Percentiles rank a stretch among this genome's conserved stretches.
Evolutionary conservation across 164 flowering plant genomes (phyloP).

Genomic region (Protea cynaroides): DNA sequence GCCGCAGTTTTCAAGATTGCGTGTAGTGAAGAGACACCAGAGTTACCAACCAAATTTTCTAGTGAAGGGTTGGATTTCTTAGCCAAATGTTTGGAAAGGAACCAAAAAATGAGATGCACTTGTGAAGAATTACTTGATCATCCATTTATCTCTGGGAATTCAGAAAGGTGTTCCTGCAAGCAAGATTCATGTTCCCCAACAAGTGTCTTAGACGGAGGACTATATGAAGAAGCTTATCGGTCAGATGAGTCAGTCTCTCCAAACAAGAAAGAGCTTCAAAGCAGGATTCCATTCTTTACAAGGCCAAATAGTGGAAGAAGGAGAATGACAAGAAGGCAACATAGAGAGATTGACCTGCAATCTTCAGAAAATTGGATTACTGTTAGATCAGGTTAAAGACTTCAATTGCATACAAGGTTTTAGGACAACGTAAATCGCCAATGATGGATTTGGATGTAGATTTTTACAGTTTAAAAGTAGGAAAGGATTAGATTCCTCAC

Average conservation of each 20-base stretch:
- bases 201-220: slow-evolving; percentile 27
- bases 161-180: background rate
- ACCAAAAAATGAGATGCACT: slow-evolving; percentile 35
- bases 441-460: slow-evolving; percentile 16
- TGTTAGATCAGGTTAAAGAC: slow-evolving; percentile 27
- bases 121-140: slow-evolving; percentile 36
- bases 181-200: slow-evolving; percentile 26
- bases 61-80: slow-evolving; percentile 47
- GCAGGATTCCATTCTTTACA: slow-evolving; percentile 17
- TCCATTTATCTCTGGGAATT: slow-evolving; percentile 34
- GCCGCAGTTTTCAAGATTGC: slow-evolving; percentile 44
- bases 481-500: background rate
- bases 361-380: slow-evolving; percentile 36
- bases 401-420: slow-evolving; percentile 6
- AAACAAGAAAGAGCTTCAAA: background rate
- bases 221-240: slow-evolving; percentile 9
- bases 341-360: slow-evolving; percentile 9
- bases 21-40: slow-evolving; percentile 26
- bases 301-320: slow-evolving; percentile 1
- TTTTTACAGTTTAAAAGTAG: background rate
- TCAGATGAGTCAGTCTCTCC: slow-evolving; percentile 16
- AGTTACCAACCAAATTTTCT: slow-evolving; percentile 34
- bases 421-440: slow-evolving; percentile 11
- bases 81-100: slow-evolving; percentile 40
- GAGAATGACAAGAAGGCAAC: slow-evolving; percentile 7